A percentile compares a stretch with the other conserved stretches of the same genome.
These are phyloP conservation scores for Colletotrichum viniferum DNA, from an alignment of 2,329 filamentous ascomycete species.

Conservation along the genomic window DNA sequence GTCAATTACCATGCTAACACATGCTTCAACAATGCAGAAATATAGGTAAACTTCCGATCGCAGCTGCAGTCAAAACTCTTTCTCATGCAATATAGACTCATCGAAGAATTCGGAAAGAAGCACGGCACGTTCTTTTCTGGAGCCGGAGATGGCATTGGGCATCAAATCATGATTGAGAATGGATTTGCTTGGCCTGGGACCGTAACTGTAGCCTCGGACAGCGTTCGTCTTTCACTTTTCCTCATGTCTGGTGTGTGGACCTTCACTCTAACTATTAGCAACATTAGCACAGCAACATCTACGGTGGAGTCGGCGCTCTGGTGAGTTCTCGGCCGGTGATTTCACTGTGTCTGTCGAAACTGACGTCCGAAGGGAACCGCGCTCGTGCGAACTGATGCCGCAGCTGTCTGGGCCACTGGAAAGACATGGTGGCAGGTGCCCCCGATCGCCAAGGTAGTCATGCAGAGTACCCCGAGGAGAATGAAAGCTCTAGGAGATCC, in stretches of 20 bases:
- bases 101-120: constrained; percentile 79
- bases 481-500: not conserved
- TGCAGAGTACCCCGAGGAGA: accelerated
- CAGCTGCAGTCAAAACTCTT: accelerated
- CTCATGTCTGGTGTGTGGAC: accelerated
- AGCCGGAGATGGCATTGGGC: constrained; percentile 76
- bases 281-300: constrained; percentile 78
- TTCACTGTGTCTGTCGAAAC: accelerated
- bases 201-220: constrained; percentile 78
- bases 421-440: constrained; percentile 90
- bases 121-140: constrained; percentile 79
- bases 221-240: constrained; percentile 15
- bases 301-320: constrained; percentile 70
- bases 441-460: constrained; percentile 73
- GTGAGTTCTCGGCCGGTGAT: accelerated
- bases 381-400: constrained; percentile 81
- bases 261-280: no score
- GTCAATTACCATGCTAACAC: not conserved
- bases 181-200: constrained; percentile 85
- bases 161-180: constrained; percentile 91
- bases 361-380: constrained; percentile 70
- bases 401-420: constrained; percentile 82
- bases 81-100: constrained; percentile 80
- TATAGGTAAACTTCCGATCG: not conserved
- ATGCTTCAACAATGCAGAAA: not conserved